phyloP scores from a whole-genome alignment of 306 rosid genomes.

The Vigna hirtella region DNA sequence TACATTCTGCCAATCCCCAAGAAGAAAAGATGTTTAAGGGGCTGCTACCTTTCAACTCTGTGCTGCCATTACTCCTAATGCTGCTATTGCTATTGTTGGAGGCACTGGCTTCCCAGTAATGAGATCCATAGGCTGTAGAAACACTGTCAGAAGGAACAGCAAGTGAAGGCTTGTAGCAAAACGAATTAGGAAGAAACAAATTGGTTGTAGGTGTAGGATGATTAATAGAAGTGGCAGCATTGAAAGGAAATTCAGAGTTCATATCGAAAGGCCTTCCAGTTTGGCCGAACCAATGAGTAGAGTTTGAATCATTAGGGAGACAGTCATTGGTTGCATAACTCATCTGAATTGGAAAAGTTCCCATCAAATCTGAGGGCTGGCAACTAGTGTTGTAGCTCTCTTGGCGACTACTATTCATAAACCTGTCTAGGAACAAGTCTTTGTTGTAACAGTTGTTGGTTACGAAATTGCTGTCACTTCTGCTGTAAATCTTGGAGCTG shows the following conservation, averaged over 20 bases:
- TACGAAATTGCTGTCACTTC: slow-evolving; percentile 28
- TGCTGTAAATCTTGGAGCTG: slow-evolving; percentile 33
- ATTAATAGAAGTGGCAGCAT: slow-evolving; percentile 36
- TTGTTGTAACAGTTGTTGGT: slow-evolving; percentile 41
- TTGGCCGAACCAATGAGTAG: slow-evolving; percentile 55
- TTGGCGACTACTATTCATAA: slow-evolving; percentile 38
- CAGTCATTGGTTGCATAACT: slow-evolving; percentile 46
- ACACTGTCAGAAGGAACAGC: slow-evolving; percentile 43
- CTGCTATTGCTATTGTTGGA: slow-evolving; percentile 49
- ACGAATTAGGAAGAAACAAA: slow-evolving; percentile 48
- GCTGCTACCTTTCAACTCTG: slow-evolving; percentile 46
- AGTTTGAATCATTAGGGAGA: slow-evolving; percentile 47
- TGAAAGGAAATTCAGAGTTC: slow-evolving; percentile 54
- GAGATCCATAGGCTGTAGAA: slow-evolving; percentile 44
- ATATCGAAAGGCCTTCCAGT: slow-evolving; percentile 50
- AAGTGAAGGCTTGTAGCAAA: slow-evolving; percentile 52
- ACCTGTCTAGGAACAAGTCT: slow-evolving; percentile 52
- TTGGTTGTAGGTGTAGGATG: slow-evolving; percentile 43
- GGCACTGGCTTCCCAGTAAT: slow-evolving; percentile 52
- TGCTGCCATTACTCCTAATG: slow-evolving; percentile 45
- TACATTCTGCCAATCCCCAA: slow-evolving; percentile 56
- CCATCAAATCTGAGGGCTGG: slow-evolving; percentile 53
- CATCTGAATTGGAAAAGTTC: slow-evolving; percentile 53
- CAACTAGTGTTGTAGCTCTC: slow-evolving; percentile 38
- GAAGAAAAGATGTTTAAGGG: slow-evolving; percentile 44